Conservation (phyloP, 1,284 basidiomycete species). For the Fistulinella staudtii region DNA sequence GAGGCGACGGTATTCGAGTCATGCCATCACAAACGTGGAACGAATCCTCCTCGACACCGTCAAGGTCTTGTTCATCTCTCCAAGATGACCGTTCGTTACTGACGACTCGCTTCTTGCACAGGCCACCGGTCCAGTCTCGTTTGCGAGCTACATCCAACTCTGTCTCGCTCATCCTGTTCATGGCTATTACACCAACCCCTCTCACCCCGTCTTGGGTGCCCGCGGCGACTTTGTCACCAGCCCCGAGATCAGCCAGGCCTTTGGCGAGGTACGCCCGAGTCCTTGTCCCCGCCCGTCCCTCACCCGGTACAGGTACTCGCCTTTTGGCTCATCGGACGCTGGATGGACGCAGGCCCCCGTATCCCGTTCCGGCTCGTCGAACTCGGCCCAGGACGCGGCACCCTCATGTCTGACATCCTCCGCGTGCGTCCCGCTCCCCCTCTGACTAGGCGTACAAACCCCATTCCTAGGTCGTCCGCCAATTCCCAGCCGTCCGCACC, state of each 20-base stretch:
- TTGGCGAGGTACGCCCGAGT: constrained; percentile 77
- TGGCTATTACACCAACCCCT: constrained; percentile 84
- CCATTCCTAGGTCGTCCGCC: constrained; percentile 47
- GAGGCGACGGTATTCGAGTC: constrained; percentile 1
- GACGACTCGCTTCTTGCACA: constrained; percentile 27
- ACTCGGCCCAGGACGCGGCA: constrained; percentile 92
- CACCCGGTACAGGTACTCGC: constrained; percentile 64
- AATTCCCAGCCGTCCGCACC: constrained; percentile 41
- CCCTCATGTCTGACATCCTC: constrained; percentile 88
- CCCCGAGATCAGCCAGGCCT: constrained; percentile 95
- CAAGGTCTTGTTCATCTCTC: constrained; percentile 37
- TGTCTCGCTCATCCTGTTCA: constrained; percentile 83
- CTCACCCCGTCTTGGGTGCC: constrained; percentile 76
- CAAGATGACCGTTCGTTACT: too few relatives aligned
- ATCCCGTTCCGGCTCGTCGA: constrained; percentile 75
- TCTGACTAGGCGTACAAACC: not conserved
- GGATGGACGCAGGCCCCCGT: constrained; percentile 56
- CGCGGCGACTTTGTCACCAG: constrained; percentile 95
- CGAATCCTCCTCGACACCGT: constrained; percentile 65
- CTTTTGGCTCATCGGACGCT: constrained; percentile 83
- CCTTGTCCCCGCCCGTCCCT: not conserved
- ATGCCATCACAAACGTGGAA: too few relatives aligned
- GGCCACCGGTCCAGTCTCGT: constrained; percentile 84
- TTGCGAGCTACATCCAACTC: constrained; percentile 85
- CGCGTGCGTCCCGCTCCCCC: constrained; percentile 51